phyloP scores from a whole-genome alignment of 495 filamentous ascomycete species.

The Amniculicola lignicola region DNA sequence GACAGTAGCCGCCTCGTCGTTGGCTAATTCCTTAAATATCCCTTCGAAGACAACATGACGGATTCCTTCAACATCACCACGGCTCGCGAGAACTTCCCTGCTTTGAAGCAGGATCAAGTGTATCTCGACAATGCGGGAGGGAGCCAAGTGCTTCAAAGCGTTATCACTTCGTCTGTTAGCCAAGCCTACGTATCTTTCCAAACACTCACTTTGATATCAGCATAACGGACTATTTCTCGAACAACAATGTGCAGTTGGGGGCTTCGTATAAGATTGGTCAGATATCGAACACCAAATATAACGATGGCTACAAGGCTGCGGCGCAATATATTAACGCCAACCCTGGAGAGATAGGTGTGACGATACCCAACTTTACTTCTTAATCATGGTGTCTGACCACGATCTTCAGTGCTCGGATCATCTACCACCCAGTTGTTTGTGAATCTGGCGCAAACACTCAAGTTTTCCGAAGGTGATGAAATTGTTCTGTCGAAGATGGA shows the following conservation, averaged over 20 bases:
- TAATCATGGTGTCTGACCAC: neutral
- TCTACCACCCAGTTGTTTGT: constrained; percentile 72
- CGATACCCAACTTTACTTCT: neutral
- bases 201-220: constrained; percentile 38
- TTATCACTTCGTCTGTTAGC: constrained; percentile 59
- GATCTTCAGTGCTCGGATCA: constrained; percentile 54
- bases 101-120: constrained; percentile 60
- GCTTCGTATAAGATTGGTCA: constrained; percentile 58
- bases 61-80: constrained; percentile 56
- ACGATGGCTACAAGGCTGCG: constrained; percentile 56
- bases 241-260: constrained; percentile 70
- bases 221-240: constrained; percentile 60
- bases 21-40: too few relatives aligned
- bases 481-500: constrained; percentile 65
- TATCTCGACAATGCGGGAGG: constrained; percentile 76
- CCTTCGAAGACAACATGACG: too few relatives aligned
- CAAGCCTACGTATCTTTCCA: neutral
- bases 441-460: constrained; percentile 61
- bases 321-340: constrained; percentile 66
- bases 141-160: constrained; percentile 62
- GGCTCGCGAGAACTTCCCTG: constrained; percentile 63
- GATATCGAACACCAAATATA: constrained; percentile 54
- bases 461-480: constrained; percentile 59
- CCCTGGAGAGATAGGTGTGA: constrained; percentile 57
- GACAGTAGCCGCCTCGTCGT: too few relatives aligned